phyloP scores from a whole-genome alignment of 257 asterid genomes.

The Solanum tarijense region DNA sequence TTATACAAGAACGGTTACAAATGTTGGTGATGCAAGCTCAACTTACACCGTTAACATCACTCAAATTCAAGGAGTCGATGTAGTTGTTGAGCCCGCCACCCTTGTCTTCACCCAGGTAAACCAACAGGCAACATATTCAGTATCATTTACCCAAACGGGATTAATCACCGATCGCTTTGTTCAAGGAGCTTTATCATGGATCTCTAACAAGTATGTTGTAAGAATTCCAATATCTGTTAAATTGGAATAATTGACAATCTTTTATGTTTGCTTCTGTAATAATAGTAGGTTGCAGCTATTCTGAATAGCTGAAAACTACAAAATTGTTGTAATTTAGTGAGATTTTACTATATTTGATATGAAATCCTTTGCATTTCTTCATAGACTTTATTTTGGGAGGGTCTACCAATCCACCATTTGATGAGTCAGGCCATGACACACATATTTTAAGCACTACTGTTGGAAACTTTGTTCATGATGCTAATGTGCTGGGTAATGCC shows the following conservation, averaged over 20 bases:
- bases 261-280: neutral
- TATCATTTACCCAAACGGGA: conserved; percentile 6
- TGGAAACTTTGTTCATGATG: conserved; percentile 11
- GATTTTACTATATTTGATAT: neutral
- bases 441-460: conserved; percentile 15
- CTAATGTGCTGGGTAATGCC: conserved; percentile 9
- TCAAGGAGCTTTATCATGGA: conserved; percentile 29
- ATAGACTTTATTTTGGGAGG: neutral
- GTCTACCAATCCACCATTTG: neutral
- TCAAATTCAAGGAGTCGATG: conserved; percentile 16
- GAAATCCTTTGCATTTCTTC: neutral
- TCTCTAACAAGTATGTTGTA: conserved; percentile 16
- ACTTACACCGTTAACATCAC: conserved; percentile 9
- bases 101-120: conserved; percentile 14
- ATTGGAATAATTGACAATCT: neutral
- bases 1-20: conserved; percentile 26
- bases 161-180: neutral
- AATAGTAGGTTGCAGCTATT: neutral
- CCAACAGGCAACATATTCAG: conserved; percentile 19
- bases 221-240: conserved; percentile 19
- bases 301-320: neutral
- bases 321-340: neutral
- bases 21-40: conserved; percentile 26
- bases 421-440: conserved; percentile 14
- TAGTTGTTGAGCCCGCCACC: conserved; percentile 13